Evolutionary conservation across 176 grass and related monocot genomes (phyloP), one percentile per base, ranked within the genome.

Genomic region (Canna indica): DNA sequence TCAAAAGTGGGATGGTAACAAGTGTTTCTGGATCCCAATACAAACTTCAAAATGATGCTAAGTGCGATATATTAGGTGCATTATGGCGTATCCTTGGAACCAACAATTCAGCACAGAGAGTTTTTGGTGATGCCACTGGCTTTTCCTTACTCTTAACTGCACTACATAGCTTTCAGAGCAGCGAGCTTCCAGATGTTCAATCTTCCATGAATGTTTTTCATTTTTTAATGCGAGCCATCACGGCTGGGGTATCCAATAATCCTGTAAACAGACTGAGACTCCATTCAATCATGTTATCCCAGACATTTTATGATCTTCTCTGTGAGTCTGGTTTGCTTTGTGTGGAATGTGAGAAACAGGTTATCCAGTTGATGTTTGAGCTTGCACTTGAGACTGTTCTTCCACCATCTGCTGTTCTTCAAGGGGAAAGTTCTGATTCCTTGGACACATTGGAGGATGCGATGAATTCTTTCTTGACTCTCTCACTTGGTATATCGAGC

Each of bases 121-220:
- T 94, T 77, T 99, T 99, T 78, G 95, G 95, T 80, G 95, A 99
- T 83, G 95, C 90, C 76, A 99, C 95, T 78, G 95, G 95, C 28
- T 94, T 99, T 87, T 99, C 95, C 47, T 78, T 99, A 79, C 70
- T 99, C 65, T 67, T 99, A 67, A 99, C 95, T 52, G 88, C 79
- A 4, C 80, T 93, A 62, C 95, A 99, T 68, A 81, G 84, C 87
- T 94, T 90, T 72, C 95, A 99, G 62, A 94, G 82, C 31, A 76
- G 68, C 29, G 89, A 76, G 72, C 73, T 74, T 46, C 73, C 73
- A 67, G 82, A 78, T 52, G 59, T 64, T 69, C 77, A 81, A 64
- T 77, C 80, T 71, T 90, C 64, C 41, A 82, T 90, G 86, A 91
- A 83, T 66, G 76, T 90, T 44, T 99, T 94, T 78, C 82, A 80